Percentiles rank a stretch among this genome's conserved stretches.
phyloP scores from a whole-genome alignment of 1,139 yeast genomes.

The Arxiozyma slooffiae region DNA sequence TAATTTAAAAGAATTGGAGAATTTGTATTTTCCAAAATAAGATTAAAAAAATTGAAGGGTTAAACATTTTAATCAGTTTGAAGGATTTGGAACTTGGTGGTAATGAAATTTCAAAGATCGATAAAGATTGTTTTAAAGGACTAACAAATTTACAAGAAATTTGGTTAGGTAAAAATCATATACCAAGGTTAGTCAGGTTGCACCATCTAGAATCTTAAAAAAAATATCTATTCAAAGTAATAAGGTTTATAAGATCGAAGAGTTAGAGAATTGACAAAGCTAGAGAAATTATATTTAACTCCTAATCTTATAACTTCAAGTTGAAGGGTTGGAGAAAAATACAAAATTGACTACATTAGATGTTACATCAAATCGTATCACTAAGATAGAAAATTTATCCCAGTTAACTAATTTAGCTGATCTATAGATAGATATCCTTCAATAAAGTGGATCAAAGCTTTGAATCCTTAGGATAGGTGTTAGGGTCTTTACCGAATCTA shows the following conservation, averaged over 20 bases:
- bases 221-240: slow-evolving; percentile 86
- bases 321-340: slow-evolving; percentile 73
- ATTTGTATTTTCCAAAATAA: slow-evolving; percentile 82
- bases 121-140: slow-evolving; percentile 33
- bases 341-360: slow-evolving; percentile 65
- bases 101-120: slow-evolving; percentile 59
- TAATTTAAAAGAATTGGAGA: slow-evolving; percentile 49
- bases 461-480: slow-evolving; percentile 56
- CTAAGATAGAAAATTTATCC: slow-evolving; percentile 50
- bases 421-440: slow-evolving; percentile 89
- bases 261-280: slow-evolving; percentile 55
- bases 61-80: slow-evolving; percentile 50
- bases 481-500: slow-evolving; percentile 52
- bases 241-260: slow-evolving; percentile 68
- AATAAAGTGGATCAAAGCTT: slow-evolving; percentile 56
- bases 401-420: slow-evolving; percentile 71
- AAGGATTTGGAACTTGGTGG: slow-evolving; percentile 86
- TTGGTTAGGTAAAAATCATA: slow-evolving; percentile 90
- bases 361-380: slow-evolving; percentile 63
- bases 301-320: slow-evolving; percentile 68
- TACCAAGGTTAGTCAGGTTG: slow-evolving; percentile 56
- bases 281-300: slow-evolving; percentile 82
- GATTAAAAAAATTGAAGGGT: slow-evolving; percentile 60
- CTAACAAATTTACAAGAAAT: slow-evolving; percentile 59
- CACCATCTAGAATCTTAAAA: slow-evolving; percentile 50